Percentiles rank a stretch among this genome's conserved stretches.
phyloP scores from a whole-genome alignment of 129 eudicot genomes.

The Deinandra increscens region DNA sequence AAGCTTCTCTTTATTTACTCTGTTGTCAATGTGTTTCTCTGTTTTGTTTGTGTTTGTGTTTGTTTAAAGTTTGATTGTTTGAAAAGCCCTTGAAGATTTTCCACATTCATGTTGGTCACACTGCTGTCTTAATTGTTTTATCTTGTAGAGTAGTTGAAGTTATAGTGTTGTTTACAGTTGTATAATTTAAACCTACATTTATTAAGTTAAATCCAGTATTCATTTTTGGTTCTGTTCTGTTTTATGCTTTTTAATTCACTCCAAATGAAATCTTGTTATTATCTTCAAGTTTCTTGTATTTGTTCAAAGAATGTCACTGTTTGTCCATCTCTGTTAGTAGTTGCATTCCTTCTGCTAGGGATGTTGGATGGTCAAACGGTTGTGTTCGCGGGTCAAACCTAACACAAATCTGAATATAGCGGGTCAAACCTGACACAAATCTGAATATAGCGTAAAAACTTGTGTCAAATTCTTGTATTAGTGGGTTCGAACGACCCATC shows the following conservation, averaged over 20 bases:
- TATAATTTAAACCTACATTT: no score
- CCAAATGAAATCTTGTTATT: neutral
- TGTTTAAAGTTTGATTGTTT: neutral
- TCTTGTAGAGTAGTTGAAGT: slow-evolving; percentile 4
- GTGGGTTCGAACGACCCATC: neutral
- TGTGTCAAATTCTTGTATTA: no score
- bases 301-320: no score
- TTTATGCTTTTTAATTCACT: neutral
- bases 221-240: neutral
- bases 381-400: no score
- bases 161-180: neutral
- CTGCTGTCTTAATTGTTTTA: neutral
- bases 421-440: no score
- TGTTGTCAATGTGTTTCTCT: neutral
- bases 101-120: no score
- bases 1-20: neutral
- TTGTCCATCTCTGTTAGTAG: neutral
- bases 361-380: no score
- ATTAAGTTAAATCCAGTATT: neutral
- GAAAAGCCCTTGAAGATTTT: slow-evolving; percentile 4
- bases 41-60: neutral
- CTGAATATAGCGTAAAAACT: neutral
- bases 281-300: no score
- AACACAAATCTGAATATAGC: neutral
- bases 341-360: no score